Conservation (phyloP, 768 basidiomycete genomes). For the Psilocybe subaeruginosa region DNA sequence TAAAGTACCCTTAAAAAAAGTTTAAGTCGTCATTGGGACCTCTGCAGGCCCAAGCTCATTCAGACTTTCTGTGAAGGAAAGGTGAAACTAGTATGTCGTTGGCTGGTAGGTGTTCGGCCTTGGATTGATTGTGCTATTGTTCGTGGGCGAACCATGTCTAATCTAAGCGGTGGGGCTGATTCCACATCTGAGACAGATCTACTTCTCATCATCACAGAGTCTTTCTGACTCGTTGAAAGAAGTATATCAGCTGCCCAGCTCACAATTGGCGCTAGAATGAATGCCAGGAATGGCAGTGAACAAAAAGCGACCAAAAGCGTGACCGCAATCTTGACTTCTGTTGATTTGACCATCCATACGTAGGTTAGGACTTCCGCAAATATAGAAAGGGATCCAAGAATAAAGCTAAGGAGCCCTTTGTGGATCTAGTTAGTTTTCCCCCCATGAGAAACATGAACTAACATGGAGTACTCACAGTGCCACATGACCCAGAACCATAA, state of each 20-base stretch:
- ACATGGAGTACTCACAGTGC: conserved; percentile 21
- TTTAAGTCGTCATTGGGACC: no score
- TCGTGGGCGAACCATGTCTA: no score
- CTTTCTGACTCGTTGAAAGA: neutral
- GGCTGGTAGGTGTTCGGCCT: no score
- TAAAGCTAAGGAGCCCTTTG: conserved; percentile 24
- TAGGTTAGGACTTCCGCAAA: conserved; percentile 23
- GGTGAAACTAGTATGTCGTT: no score
- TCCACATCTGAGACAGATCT: neutral
- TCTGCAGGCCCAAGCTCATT: no score
- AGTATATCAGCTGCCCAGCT: neutral
- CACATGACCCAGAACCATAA: conserved; percentile 15
- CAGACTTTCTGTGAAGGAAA: no score
- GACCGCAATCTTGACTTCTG: conserved; percentile 14
- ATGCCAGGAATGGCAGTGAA: conserved; percentile 19
- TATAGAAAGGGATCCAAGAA: conserved; percentile 21
- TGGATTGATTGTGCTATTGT: no score
- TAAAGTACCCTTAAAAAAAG: no score
- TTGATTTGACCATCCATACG: conserved; percentile 23
- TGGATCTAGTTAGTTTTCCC: neutral
- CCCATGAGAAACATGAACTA: neutral
- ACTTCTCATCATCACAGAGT: neutral
- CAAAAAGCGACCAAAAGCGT: conserved; percentile 18
- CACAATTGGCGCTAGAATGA: conserved; percentile 20
- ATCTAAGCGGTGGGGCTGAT: neutral